Evolutionary conservation across 352 stramenopile species (phyloP).

Genomic region (Phytophthora citrophthora): DNA sequence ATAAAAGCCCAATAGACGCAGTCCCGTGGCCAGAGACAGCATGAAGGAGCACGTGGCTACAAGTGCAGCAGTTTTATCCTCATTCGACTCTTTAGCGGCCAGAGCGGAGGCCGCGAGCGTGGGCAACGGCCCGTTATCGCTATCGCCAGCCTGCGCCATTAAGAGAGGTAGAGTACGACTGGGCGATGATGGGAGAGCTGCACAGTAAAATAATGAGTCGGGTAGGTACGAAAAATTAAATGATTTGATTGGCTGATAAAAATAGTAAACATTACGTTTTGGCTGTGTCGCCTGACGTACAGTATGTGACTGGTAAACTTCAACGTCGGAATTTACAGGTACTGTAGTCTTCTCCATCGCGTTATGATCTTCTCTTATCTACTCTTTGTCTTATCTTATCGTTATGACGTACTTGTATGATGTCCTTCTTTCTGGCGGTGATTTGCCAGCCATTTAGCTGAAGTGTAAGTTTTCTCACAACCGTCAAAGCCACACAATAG

Average conservation of each 20-base stretch:
- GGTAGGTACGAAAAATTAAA: too few species aligned
- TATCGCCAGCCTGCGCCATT: conserved; percentile 26
- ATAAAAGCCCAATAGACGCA: conserved; percentile 50
- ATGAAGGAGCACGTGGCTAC: conserved; percentile 67
- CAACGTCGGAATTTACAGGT: neutral
- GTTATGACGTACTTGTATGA: neutral
- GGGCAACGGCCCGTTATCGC: conserved; percentile 17
- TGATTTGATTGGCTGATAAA: neutral
- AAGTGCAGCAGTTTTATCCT: conserved; percentile 61
- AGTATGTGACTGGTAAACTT: neutral
- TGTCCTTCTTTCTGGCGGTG: conserved; percentile 37
- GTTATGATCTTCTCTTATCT: neutral
- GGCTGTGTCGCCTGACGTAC: too few species aligned
- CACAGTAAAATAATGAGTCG: neutral
- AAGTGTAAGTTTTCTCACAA: conserved; percentile 53
- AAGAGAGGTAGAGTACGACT: conserved; percentile 3
- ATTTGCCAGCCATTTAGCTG: conserved; percentile 38
- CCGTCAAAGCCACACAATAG: conserved; percentile 35
- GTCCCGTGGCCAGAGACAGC: conserved; percentile 54
- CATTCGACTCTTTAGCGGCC: conserved; percentile 14
- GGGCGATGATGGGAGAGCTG: conserved; percentile 22
- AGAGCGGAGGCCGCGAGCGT: conserved; percentile 20
- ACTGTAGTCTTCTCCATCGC: neutral
- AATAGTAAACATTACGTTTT: conserved; percentile 1
- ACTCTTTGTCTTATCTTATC: neutral